A percentile compares a stretch with the other conserved stretches of the same genome.
Evolutionary conservation across 2,329 filamentous ascomycete species (phyloP).

Genomic region (Aspergillus japonicus): DNA sequence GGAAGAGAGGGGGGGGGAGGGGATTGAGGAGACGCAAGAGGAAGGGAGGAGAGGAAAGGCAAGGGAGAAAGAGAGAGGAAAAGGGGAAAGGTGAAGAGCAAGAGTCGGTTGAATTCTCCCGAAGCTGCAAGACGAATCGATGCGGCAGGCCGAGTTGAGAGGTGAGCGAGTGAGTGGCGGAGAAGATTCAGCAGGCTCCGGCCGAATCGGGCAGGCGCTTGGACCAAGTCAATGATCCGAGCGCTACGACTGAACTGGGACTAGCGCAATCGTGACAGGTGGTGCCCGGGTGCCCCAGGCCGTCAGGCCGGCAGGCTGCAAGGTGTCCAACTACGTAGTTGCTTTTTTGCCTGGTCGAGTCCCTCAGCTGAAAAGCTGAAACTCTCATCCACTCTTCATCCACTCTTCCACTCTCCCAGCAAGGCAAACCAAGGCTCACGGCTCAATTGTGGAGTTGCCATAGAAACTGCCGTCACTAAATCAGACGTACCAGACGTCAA

Average conservation of each 20-base stretch:
- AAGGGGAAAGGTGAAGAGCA: neutral
- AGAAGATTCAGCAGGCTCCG: constrained; percentile 10
- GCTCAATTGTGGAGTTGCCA: constrained; percentile 25
- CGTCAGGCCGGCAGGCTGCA: constrained; percentile 13
- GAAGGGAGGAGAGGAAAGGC: constrained; percentile 1
- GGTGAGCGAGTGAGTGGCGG: neutral
- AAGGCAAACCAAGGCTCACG: too few species aligned
- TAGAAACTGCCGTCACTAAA: constrained; percentile 32
- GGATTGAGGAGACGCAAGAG: neutral
- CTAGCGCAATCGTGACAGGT: constrained; percentile 17
- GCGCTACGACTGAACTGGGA: constrained; percentile 10
- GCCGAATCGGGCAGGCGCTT: constrained; percentile 10
- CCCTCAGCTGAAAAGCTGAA: neutral
- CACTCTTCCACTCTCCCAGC: too few species aligned
- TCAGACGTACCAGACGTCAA: constrained; percentile 30
- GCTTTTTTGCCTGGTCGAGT: too few species aligned
- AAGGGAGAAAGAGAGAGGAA: neutral
- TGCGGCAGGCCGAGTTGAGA: too few species aligned
- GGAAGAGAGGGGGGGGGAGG: neutral
- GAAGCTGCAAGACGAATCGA: neutral
- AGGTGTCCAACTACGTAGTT: constrained; percentile 15
- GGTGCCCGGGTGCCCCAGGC: constrained; percentile 8
- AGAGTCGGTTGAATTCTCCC: too few species aligned
- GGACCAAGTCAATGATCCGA: constrained; percentile 11
- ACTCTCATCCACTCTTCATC: neutral